Percentiles rank a stretch among this genome's conserved stretches.
Evolutionary conservation across 768 basidiomycete species (phyloP).

Genomic region (Leccinum fibrillosum): DNA sequence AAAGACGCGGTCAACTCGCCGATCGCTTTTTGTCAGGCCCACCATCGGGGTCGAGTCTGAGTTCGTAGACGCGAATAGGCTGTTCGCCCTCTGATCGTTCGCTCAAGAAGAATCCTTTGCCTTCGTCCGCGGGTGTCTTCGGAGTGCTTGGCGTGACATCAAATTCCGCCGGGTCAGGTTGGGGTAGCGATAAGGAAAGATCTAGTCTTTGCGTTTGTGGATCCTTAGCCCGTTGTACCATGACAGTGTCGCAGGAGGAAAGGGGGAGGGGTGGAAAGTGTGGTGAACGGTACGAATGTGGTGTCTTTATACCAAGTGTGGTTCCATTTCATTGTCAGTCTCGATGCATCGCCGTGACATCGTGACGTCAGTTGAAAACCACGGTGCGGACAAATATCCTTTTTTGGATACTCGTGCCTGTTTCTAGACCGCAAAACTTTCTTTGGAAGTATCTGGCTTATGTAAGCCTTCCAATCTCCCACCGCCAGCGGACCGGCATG

Average conservation of each 20-base stretch:
- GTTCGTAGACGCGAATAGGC: conserved; percentile 81
- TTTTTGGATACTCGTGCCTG: background rate
- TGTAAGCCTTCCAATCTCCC: background rate
- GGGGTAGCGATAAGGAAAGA: conserved; percentile 17
- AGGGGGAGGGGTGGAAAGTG: background rate
- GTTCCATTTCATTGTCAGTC: conserved; percentile 13
- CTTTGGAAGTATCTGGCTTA: conserved; percentile 2
- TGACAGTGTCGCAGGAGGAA: conserved; percentile 4
- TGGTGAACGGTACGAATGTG: background rate
- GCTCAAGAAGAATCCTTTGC: conserved; percentile 81
- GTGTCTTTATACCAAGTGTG: background rate
- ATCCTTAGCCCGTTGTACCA: conserved; percentile 10
- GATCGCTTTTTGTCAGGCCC: conserved; percentile 83
- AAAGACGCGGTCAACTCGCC: conserved; percentile 44
- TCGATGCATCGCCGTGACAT: conserved; percentile 8
- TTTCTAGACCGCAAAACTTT: background rate
- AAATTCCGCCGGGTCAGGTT: background rate
- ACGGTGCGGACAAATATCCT: background rate
- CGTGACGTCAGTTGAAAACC: conserved; percentile 18
- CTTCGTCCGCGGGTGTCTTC: conserved; percentile 92
- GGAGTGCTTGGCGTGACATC: conserved; percentile 47
- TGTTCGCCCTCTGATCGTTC: conserved; percentile 47
- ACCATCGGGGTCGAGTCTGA: conserved; percentile 85
- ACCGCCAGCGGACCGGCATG: too few species aligned
- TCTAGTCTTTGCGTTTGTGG: background rate